Evolutionary conservation across 352 stramenopile species (phyloP).

Genomic region (Phytophthora pinifolia): DNA sequence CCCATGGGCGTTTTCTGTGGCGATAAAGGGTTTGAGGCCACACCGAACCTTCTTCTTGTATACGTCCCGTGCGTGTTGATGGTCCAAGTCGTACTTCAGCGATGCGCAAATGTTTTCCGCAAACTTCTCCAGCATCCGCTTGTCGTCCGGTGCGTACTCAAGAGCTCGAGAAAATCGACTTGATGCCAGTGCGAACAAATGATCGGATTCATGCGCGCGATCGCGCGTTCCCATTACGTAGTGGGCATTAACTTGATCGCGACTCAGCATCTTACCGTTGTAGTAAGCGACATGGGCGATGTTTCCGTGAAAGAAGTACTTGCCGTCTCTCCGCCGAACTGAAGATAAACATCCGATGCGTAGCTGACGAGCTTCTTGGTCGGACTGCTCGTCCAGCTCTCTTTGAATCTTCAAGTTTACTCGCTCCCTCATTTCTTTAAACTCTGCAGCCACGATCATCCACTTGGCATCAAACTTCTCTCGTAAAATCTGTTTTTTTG

Average conservation of each 20-base stretch:
- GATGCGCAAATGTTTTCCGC: conserved; percentile 81
- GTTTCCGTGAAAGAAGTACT: conserved; percentile 84
- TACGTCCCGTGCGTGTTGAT: conserved; percentile 56
- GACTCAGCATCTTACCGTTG: conserved; percentile 49
- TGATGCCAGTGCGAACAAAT: conserved; percentile 76
- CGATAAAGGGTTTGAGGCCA: conserved; percentile 53
- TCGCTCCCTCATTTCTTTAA: conserved; percentile 68
- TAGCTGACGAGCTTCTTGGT: conserved; percentile 54
- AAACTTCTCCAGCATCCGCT: conserved; percentile 66
- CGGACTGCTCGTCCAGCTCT: conserved; percentile 63
- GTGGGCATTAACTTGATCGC: conserved; percentile 75
- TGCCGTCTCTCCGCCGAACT: conserved; percentile 59
- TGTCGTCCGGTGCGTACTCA: conserved; percentile 60
- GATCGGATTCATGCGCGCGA: conserved; percentile 61
- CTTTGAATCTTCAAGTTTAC: conserved; percentile 73
- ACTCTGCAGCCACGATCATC: conserved; percentile 50
- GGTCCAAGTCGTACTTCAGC: conserved; percentile 80
- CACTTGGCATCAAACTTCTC: conserved; percentile 73
- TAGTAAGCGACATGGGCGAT: conserved; percentile 89
- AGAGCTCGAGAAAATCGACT: conserved; percentile 68
- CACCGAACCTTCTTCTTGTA: conserved; percentile 85
- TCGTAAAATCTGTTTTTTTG: conserved; percentile 81
- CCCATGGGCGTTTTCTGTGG: conserved; percentile 64
- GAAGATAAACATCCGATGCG: conserved; percentile 78
- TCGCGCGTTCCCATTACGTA: conserved; percentile 70